Percentiles rank a stretch among this genome's conserved stretches.
Conservation (phyloP, 106 monocot genomes). For the Vanilla planifolia region DNA sequence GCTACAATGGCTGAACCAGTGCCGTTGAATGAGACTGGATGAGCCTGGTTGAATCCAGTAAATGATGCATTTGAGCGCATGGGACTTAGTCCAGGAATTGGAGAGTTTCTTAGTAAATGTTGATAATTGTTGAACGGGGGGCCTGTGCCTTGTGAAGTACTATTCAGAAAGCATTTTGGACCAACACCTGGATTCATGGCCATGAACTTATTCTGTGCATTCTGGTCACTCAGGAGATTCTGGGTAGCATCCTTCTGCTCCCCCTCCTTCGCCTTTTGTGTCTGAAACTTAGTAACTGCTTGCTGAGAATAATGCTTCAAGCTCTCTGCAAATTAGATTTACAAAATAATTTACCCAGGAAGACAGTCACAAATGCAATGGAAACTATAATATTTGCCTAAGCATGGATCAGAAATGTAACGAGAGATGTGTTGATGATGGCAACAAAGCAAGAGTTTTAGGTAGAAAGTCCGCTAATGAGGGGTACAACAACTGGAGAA, state of each 20-base stretch:
- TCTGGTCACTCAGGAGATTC: slow-evolving; percentile 22
- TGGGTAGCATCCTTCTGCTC: slow-evolving; percentile 28
- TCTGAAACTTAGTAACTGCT: slow-evolving; percentile 24
- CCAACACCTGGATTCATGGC: slow-evolving; percentile 12
- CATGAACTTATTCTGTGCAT: slow-evolving; percentile 22
- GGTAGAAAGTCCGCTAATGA: too few relatives aligned
- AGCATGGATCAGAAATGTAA: too few relatives aligned
- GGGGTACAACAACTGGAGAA: too few relatives aligned
- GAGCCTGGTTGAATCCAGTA: too few relatives aligned
- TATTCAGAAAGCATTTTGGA: neutral
- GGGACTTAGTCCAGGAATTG: slow-evolving; percentile 1
- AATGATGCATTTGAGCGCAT: neutral
- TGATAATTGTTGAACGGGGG: slow-evolving; percentile 13
- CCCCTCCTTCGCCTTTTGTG: slow-evolving; percentile 24
- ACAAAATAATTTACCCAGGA: neutral
- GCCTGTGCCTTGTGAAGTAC: neutral
- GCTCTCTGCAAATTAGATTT: slow-evolving; percentile 30
- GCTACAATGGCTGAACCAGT: too few relatives aligned
- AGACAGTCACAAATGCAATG: neutral
- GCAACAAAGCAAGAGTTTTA: too few relatives aligned
- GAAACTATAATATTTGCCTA: neutral
- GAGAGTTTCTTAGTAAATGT: slow-evolving; percentile 11
- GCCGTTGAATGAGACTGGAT: too few relatives aligned
- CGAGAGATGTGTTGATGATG: too few relatives aligned
- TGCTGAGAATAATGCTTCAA: slow-evolving; percentile 51